Base-by-base conservation (phyloP, 179 eudicot genomes). In the Patellifolia procumbens region DNA sequence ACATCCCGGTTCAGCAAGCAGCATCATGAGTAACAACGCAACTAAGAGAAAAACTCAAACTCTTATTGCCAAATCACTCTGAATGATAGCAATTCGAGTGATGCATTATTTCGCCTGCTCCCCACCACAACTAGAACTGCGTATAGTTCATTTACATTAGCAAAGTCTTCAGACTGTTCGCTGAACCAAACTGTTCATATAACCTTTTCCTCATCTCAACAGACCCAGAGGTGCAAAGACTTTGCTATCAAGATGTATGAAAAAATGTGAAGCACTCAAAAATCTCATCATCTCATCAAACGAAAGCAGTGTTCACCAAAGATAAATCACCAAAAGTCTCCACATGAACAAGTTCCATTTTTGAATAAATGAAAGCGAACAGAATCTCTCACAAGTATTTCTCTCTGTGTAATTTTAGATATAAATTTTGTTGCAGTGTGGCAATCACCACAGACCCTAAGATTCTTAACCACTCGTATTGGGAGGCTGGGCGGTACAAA, bases 271-370 rank as follows among this genome's bases (percentile, higher is more conserved):
- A 72, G n/a, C 12, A 11, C 64, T 53, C 24, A 31, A 66, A 12
- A 31, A 15, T 76, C 72, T 52, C 61, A n/a, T 17, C 11, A 13
- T 61, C n/a, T n/a, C 19, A 8, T 68, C 20, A 61, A 26, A 49
- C 11, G 28, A 53, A 17, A 13, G 60, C 39, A 52, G 67, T 35
- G 37, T 59, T 63, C 35, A 26, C 73, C 65, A 58, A 20, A 13
- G 28, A 22, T 13, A 28, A 17, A 75, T 87, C 82, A 95, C 99
- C 99, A 95, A 77, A 95, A 95, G 82, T 95, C 99, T 82, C 98
- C 99, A 85, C 99, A 95, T 22, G 99, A 93, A 83, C 99, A 95
- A 29, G 83, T 85, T 83, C 99, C 99, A 84, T 93, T 87, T 85
- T 89, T 93, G 77, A 95, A 93, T 66, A 95, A 79, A 90, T 95